These are phyloP conservation scores for Rhizoclosmatium globosum DNA, from an alignment of 192 early-diverging fungal species.

Conservation along the genomic window DNA sequence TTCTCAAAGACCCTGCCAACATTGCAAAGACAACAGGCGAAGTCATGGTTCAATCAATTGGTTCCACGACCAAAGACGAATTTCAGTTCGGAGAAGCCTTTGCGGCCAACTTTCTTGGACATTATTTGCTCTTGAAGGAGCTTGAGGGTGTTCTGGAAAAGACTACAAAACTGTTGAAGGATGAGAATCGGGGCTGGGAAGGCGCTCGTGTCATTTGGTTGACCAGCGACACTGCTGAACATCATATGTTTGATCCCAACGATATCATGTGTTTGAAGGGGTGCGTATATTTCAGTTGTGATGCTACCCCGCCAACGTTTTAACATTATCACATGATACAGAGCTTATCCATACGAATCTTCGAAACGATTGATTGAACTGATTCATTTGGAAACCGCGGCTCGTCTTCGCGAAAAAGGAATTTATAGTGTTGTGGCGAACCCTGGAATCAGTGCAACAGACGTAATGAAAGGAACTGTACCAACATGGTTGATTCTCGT, in stretches of 20 bases:
- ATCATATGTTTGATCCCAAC: conserved; percentile 41
- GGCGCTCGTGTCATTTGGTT: conserved; percentile 52
- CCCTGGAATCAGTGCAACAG: conserved; percentile 53
- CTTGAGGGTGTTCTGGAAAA: conserved; percentile 21
- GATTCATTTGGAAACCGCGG: conserved; percentile 39
- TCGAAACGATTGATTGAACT: conserved; percentile 60
- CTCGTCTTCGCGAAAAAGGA: conserved; percentile 28
- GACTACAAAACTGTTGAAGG: conserved; percentile 40
- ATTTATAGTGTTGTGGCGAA: conserved; percentile 47
- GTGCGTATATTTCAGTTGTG: conserved; percentile 7
- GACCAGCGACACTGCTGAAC: conserved; percentile 51
- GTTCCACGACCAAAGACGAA: conserved; percentile 47
- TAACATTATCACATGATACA: conserved; percentile 1
- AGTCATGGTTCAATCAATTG: conserved; percentile 47
- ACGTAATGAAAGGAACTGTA: conserved; percentile 35
- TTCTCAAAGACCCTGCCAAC: conserved; percentile 47
- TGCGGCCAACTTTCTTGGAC: conserved; percentile 63
- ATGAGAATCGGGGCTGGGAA: not conserved
- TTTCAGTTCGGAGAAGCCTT: conserved; percentile 52
- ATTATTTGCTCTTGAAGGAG: conserved; percentile 54
- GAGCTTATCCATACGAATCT: conserved; percentile 55
- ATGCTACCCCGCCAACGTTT: too few species aligned
- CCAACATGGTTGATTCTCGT: conserved; percentile 25
- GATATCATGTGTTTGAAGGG: conserved; percentile 57
- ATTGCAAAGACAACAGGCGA: conserved; percentile 57